A percentile compares a stretch with the other conserved stretches of the same genome.
Evolutionary conservation across 139 green algal genomes (phyloP).

Genomic region (Trebouxia sp.): DNA sequence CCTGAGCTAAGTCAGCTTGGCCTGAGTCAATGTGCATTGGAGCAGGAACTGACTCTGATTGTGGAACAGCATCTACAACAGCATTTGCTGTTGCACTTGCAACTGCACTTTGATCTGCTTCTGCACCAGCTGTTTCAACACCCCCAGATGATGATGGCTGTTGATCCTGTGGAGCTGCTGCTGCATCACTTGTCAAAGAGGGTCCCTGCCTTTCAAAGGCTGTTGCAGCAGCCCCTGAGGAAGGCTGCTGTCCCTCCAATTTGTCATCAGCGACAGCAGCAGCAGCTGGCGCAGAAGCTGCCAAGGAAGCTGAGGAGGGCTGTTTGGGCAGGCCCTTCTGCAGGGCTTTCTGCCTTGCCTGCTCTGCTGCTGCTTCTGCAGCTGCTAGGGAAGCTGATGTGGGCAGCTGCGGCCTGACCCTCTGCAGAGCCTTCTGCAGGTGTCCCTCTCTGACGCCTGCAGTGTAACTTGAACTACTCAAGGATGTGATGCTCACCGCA

Average conservation of each 20-base stretch:
- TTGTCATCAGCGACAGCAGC: no score
- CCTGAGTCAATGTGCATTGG: not conserved
- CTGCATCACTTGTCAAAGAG: no score
- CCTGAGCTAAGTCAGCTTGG: no score
- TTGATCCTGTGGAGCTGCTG: no score
- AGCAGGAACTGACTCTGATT: not conserved
- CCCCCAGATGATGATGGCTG: not conserved
- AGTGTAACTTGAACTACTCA: no score
- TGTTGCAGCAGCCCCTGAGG: not conserved
- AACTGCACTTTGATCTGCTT: not conserved
- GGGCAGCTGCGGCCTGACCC: slow-evolving; percentile 12
- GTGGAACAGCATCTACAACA: not conserved
- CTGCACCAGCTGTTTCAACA: not conserved
- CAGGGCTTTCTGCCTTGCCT: not conserved
- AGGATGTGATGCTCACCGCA: no score
- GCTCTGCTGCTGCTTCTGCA: not conserved
- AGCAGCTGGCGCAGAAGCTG: not conserved
- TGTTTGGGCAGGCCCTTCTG: not conserved
- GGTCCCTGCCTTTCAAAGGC: not conserved
- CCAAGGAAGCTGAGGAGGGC: not conserved
- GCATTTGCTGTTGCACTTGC: not conserved
- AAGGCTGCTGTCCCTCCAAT: not conserved
- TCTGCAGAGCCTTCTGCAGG: slow-evolving; percentile 40
- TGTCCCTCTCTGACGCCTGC: slow-evolving; percentile 30
- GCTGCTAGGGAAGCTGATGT: slow-evolving; percentile 13